phyloP scores from a whole-genome alignment of 495 filamentous ascomycete genomes.

The Chlorociboria aeruginascens region DNA sequence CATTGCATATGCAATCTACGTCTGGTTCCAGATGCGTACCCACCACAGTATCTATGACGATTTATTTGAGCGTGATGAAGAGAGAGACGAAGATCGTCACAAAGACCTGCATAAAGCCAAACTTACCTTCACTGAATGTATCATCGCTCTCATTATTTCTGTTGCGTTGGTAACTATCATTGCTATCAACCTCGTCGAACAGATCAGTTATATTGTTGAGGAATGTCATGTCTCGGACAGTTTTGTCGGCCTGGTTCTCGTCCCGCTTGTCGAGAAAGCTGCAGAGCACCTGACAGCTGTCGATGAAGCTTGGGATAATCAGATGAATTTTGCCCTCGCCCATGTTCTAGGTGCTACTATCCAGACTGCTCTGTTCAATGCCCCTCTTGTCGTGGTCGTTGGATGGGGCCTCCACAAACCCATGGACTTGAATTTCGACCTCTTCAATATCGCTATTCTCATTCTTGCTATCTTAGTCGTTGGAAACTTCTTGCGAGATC shows the following conservation, averaged over 20 bases:
- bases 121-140: conserved; percentile 66
- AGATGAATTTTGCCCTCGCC: conserved; percentile 82
- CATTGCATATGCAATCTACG: conserved; percentile 62
- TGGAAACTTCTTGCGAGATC: conserved; percentile 67
- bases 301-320: conserved; percentile 83
- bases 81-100: conserved; percentile 54
- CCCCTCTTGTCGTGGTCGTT: conserved; percentile 70
- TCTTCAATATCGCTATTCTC: conserved; percentile 81
- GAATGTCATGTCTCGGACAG: conserved; percentile 51
- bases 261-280: conserved; percentile 83
- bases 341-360: conserved; percentile 82
- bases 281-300: conserved; percentile 84
- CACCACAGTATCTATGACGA: conserved; percentile 71
- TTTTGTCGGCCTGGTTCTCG: conserved; percentile 66
- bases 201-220: conserved; percentile 64
- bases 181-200: conserved; percentile 66
- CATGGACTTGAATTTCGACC: conserved; percentile 78
- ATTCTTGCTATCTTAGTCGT: conserved; percentile 80
- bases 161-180: conserved; percentile 68
- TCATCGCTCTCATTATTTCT: conserved; percentile 53
- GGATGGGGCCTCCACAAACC: conserved; percentile 64
- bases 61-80: conserved; percentile 59
- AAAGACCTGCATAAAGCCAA: conserved; percentile 53
- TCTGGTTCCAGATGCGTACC: conserved; percentile 72
- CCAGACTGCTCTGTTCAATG: conserved; percentile 84